Evolutionary conservation across 129 eudicot species (phyloP).

Genomic region (Ambrosia trifida): DNA sequence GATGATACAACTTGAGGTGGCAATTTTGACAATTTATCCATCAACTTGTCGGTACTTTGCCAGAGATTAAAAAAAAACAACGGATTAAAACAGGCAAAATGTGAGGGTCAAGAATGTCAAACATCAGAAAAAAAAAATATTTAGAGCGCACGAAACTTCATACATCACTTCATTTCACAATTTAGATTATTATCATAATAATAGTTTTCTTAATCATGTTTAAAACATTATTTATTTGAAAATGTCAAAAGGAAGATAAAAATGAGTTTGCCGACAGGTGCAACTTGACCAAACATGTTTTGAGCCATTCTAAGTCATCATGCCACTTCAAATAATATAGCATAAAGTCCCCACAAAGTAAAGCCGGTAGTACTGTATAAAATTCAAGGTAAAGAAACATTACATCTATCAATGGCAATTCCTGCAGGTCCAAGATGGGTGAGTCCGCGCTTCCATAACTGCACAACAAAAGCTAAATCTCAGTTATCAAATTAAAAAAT

Average conservation of each 20-base stretch:
- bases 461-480: conserved; percentile 32
- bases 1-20: background rate
- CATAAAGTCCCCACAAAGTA: conserved; percentile 5
- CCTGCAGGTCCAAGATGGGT: conserved; percentile 63
- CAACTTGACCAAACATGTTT: background rate
- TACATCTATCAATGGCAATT: conserved; percentile 63
- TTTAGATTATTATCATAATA: background rate
- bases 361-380: conserved; percentile 1
- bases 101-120: background rate
- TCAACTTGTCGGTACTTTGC: background rate
- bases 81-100: background rate
- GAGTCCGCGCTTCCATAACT: conserved; percentile 89
- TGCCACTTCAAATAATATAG: background rate
- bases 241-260: background rate
- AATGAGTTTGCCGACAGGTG: background rate
- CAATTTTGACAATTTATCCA: background rate
- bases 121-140: background rate
- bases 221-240: background rate
- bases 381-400: conserved; percentile 10
- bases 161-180: background rate
- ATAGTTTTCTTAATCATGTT: background rate
- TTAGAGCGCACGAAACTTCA: background rate
- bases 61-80: background rate
- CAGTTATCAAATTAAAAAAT: conserved; percentile 9
- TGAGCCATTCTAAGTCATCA: background rate